Percentiles rank a stretch among this genome's conserved stretches.
These are phyloP conservation scores for Salix brachista DNA, from an alignment of 345 rosid species.

Conservation along the genomic window DNA sequence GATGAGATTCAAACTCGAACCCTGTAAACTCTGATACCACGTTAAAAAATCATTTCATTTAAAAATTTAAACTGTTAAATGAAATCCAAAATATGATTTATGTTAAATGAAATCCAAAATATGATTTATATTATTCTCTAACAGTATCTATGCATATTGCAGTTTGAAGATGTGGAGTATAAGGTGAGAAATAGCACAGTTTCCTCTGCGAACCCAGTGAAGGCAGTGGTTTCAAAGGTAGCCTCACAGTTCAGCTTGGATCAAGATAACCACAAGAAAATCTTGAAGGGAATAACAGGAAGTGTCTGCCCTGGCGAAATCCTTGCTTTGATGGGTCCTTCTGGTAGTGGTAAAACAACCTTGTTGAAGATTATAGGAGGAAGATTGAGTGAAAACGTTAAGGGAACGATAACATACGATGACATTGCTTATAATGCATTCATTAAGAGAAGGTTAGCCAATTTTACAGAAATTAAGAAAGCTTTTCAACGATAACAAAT, in stretches of 20 bases:
- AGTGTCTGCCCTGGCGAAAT: conserved; percentile 89
- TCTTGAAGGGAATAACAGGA: conserved; percentile 83
- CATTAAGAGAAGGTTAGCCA: conserved; percentile 68
- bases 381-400: conserved; percentile 62
- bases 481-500: background rate
- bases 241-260: conserved; percentile 50
- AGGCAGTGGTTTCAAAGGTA: conserved; percentile 64
- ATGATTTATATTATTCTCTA: no score
- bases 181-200: conserved; percentile 51
- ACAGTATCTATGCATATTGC: background rate
- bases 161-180: conserved; percentile 90
- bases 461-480: background rate
- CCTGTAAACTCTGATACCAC: no score
- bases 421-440: conserved; percentile 64
- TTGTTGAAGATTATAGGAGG: conserved; percentile 85
- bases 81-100: no score
- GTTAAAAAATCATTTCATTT: no score
- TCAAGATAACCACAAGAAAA: conserved; percentile 64
- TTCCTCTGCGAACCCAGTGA: conserved; percentile 48
- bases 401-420: conserved; percentile 72
- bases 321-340: conserved; percentile 96
- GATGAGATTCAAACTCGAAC: no score
- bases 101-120: no score
- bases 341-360: conserved; percentile 97
- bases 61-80: no score